Conservation (phyloP, 495 filamentous ascomycete species). For the Aspergillus hancockii region DNA sequence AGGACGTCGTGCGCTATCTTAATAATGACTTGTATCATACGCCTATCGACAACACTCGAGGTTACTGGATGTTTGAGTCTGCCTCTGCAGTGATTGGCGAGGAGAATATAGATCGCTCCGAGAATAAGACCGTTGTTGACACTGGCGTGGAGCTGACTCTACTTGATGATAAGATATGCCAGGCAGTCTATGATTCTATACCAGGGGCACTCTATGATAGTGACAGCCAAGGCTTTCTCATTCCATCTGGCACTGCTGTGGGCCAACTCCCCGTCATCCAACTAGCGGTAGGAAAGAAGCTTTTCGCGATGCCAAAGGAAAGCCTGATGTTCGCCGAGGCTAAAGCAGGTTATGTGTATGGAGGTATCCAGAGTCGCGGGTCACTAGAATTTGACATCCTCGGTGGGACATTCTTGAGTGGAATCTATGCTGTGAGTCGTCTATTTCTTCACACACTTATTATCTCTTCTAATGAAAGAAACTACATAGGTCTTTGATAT, state of each 20-base stretch:
- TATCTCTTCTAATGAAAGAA: background rate
- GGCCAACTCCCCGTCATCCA: conserved; percentile 66
- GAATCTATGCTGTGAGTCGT: conserved; percentile 67
- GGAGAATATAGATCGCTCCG: conserved; percentile 52
- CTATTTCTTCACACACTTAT: background rate
- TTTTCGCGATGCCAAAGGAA: conserved; percentile 71
- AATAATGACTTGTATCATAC: conserved; percentile 63
- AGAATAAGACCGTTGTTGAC: conserved; percentile 78
- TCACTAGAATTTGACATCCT: conserved; percentile 68
- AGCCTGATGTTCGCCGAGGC: conserved; percentile 66
- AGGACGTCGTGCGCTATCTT: conserved; percentile 57
- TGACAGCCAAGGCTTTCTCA: conserved; percentile 66
- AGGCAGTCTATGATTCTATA: conserved; percentile 70
- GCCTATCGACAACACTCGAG: conserved; percentile 64
- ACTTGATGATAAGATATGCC: conserved; percentile 63
- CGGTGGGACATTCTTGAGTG: conserved; percentile 74
- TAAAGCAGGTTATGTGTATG: conserved; percentile 63
- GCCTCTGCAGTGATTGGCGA: conserved; percentile 62
- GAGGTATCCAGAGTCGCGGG: conserved; percentile 74
- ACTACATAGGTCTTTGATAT: conserved; percentile 68
- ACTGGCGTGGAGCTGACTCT: conserved; percentile 76
- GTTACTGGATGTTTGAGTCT: conserved; percentile 73
- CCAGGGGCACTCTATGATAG: conserved; percentile 65
- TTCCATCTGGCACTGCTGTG: conserved; percentile 56
- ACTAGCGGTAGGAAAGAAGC: conserved; percentile 65